Base-by-base conservation (phyloP, 1,284 basidiomycete genomes). In the Exobasidium rhododendri region DNA sequence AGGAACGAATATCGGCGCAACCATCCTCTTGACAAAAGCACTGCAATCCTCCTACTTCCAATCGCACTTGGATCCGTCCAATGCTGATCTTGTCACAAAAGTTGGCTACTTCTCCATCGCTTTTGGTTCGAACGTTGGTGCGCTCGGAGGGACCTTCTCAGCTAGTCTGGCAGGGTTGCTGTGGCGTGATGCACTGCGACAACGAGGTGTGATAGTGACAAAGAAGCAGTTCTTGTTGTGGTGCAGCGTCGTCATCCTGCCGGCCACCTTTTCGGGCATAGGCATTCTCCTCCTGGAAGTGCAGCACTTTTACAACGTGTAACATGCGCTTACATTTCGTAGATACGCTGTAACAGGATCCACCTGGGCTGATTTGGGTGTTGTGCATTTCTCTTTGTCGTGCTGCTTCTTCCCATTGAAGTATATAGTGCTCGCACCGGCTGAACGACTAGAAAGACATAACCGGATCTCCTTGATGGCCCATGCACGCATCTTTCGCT, bases 1-100 rank as follows among this genome's bases (percentile, higher is more conserved):
- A 24, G 93, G 93, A 0, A 97, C 94, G 10, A 97, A 97, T 79
- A 97, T 97, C 61, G 94, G 94, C 45, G 90, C 92, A 1, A 97
- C 94, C 0, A 94, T 98, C 75, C 84, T 98, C 29, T 85, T 97
- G 24, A 86, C 87, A 47, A 83, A 87, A 47, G 83, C 87, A 35
- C 77, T 87, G 4, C 83, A 83, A 64, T 74, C 80, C 32, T 76
- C 64, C 51, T 66, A 62, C 17, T 78, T 74, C 44, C 24, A 56
- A 1, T 22, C 30, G 1, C 51, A 63, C 10, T 24, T 66, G n/a
- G 55, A 59, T 13, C 14, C 45, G 5, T 13, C 30, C 1, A 45
- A 47, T 1, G 60, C 61, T n/a, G 60, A 63, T 40, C 53, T 71
- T 13, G 81, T 58, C 79, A 82, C 44, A 30, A 71, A 69, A 54